phyloP scores from a whole-genome alignment of 2,329 filamentous ascomycete genomes.

The Exophiala mesophila region DNA sequence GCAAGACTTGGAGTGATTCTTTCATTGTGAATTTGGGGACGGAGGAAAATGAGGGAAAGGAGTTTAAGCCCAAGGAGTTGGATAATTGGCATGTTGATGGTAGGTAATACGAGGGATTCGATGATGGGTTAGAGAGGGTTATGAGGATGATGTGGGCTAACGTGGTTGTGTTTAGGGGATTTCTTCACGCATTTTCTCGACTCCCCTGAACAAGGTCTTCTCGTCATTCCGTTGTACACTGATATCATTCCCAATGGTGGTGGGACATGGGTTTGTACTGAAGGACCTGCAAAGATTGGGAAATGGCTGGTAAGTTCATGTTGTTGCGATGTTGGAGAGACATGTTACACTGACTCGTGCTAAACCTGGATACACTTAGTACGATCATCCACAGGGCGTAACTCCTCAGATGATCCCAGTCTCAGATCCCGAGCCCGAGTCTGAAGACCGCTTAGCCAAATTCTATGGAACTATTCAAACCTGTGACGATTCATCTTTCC shows the following conservation, averaged over 20 bases:
- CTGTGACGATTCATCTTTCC: slow-evolving; percentile 42
- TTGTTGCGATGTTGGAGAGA: no score
- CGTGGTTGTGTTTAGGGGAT: slow-evolving; percentile 38
- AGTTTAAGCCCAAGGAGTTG: slow-evolving; percentile 50
- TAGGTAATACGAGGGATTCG: not conserved
- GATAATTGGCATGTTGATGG: slow-evolving; percentile 65
- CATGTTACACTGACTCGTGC: no score
- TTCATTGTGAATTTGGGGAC: slow-evolving; percentile 67
- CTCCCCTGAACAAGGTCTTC: slow-evolving; percentile 62
- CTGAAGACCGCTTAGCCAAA: not conserved
- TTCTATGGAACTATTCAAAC: slow-evolving; percentile 26
- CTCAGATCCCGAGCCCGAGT: slow-evolving; percentile 10
- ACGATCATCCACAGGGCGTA: slow-evolving; percentile 60
- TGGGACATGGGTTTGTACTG: slow-evolving; percentile 60
- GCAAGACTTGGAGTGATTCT: slow-evolving; percentile 59
- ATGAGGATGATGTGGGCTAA: no score
- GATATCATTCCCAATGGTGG: slow-evolving; percentile 59
- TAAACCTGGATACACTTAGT: no score
- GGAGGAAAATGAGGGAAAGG: slow-evolving; percentile 46
- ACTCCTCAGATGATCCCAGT: slow-evolving; percentile 58
- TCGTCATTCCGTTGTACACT: slow-evolving; percentile 64
- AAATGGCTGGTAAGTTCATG: slow-evolving; percentile 38
- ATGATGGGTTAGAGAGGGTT: no score
- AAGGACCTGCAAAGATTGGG: slow-evolving; percentile 55
- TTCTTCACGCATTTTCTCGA: slow-evolving; percentile 70